Percentiles rank a stretch among this genome's conserved stretches.
Evolutionary conservation across 768 basidiomycete genomes (phyloP).

Genomic region (Astraeus odoratus): DNA sequence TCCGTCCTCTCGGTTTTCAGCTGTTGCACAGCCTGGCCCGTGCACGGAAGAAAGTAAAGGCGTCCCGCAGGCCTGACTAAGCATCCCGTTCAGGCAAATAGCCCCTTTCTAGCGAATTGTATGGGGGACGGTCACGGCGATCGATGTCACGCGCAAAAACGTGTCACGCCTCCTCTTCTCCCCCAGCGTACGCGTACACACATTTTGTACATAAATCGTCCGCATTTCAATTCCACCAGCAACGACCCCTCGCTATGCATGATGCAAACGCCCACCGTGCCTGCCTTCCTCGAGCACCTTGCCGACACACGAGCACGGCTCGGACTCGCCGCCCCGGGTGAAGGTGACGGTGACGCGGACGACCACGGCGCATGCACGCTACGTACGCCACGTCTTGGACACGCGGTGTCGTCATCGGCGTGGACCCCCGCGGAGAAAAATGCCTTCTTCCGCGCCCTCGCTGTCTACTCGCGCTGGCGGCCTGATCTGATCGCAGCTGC

Average conservation of each 20-base stretch:
- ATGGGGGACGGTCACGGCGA: too few species aligned
- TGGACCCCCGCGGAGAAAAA: constrained; percentile 72
- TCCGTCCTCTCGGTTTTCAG: too few species aligned
- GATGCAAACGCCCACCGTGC: not conserved
- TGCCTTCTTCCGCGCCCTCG: constrained; percentile 63
- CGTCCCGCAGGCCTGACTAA: too few species aligned
- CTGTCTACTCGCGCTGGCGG: constrained; percentile 59
- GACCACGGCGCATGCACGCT: not conserved
- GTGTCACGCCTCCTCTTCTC: not conserved
- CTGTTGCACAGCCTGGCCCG: not conserved
- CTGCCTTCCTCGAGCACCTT: not conserved
- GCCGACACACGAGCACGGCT: not conserved
- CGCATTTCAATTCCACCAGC: not conserved
- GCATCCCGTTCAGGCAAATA: too few species aligned
- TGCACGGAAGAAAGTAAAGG: too few species aligned
- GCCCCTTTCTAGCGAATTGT: not conserved
- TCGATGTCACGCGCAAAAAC: not conserved
- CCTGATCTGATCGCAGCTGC: constrained; percentile 71
- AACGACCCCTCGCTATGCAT: not conserved
- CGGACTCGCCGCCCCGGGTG: not conserved
- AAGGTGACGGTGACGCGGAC: not conserved
- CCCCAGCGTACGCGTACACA: too few species aligned
- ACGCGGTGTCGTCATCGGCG: not conserved
- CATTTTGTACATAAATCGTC: too few species aligned
- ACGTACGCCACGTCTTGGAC: not conserved